A percentile compares a stretch with the other conserved stretches of the same genome.
Conservation (phyloP, 306 rosid genomes). For the Quercus ilex region DNA sequence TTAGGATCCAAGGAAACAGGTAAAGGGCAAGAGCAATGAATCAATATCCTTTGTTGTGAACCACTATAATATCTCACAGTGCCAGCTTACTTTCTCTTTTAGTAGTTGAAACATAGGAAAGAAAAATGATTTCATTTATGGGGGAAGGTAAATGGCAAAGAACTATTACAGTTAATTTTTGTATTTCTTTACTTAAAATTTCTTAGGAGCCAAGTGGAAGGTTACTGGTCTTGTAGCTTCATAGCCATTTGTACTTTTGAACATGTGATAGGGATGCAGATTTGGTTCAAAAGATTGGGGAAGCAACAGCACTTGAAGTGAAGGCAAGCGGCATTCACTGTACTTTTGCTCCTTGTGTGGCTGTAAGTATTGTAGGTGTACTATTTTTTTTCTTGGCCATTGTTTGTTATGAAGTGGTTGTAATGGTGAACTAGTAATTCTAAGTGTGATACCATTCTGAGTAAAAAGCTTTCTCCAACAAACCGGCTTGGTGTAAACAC, state of each 20-base stretch:
- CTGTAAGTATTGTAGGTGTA: conserved; percentile 30
- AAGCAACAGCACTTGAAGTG: conserved; percentile 50
- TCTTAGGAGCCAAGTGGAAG: neutral
- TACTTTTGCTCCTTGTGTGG: conserved; percentile 52
- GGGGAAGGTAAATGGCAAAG: neutral
- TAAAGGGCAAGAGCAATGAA: neutral
- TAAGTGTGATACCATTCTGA: too few relatives aligned
- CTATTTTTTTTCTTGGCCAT: neutral
- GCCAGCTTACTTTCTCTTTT: neutral
- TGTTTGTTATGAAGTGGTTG: neutral
- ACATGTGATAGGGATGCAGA: conserved; percentile 39
- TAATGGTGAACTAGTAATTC: neutral
- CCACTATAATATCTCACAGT: neutral
- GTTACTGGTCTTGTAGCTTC: neutral
- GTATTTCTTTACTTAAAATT: neutral
- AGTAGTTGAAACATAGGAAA: neutral
- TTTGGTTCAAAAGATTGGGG: conserved; percentile 46
- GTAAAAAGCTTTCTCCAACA: neutral
- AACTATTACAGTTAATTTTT: neutral
- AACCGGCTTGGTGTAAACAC: neutral
- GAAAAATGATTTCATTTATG: neutral
- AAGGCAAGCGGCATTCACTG: conserved; percentile 46
- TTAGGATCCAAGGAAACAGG: neutral
- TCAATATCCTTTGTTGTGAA: neutral
- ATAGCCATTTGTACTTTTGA: neutral